Percentiles rank a stretch among this genome's conserved stretches.
These are phyloP conservation scores for Royoungia palumana DNA, from an alignment of 768 basidiomycete genomes.

Conservation along the genomic window DNA sequence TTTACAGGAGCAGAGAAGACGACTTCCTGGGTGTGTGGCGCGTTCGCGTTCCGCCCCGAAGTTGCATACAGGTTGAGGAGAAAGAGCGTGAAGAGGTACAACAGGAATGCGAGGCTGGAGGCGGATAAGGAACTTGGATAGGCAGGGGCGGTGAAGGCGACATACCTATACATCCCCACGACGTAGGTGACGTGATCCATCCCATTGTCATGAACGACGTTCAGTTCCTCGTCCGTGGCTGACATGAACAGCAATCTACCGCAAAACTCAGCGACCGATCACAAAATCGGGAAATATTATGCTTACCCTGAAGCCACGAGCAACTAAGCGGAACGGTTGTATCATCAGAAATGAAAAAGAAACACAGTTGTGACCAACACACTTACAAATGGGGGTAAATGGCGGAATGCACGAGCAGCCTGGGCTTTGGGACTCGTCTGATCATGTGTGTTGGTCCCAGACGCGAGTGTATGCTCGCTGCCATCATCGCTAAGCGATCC, in stretches of 20 bases:
- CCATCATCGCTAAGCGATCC: conserved; percentile 43
- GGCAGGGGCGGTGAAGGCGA: background rate
- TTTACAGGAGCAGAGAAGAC: conserved; percentile 24
- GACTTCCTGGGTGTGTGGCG: background rate
- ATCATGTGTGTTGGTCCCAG: conserved; percentile 21
- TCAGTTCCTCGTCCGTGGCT: conserved; percentile 88
- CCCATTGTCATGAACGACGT: conserved; percentile 60
- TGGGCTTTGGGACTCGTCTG: conserved; percentile 27
- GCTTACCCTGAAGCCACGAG: conserved; percentile 70
- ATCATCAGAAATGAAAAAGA: conserved; percentile 6
- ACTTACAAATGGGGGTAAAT: conserved; percentile 86
- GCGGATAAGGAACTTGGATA: background rate
- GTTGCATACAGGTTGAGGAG: conserved; percentile 68
- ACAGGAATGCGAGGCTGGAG: conserved; percentile 64
- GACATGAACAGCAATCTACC: conserved; percentile 82
- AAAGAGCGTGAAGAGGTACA: conserved; percentile 70
- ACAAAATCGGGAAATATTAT: background rate
- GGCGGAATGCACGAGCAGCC: conserved; percentile 66
- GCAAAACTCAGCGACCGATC: background rate
- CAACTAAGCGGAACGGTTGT: conserved; percentile 40
- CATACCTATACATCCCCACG: conserved; percentile 77
- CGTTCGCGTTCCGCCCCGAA: conserved; percentile 55
- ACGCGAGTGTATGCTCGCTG: conserved; percentile 68
- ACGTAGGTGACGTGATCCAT: conserved; percentile 94
- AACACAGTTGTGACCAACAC: background rate